Conservation (phyloP, 257 asterid species). For the Plectranthus barbatus region DNA sequence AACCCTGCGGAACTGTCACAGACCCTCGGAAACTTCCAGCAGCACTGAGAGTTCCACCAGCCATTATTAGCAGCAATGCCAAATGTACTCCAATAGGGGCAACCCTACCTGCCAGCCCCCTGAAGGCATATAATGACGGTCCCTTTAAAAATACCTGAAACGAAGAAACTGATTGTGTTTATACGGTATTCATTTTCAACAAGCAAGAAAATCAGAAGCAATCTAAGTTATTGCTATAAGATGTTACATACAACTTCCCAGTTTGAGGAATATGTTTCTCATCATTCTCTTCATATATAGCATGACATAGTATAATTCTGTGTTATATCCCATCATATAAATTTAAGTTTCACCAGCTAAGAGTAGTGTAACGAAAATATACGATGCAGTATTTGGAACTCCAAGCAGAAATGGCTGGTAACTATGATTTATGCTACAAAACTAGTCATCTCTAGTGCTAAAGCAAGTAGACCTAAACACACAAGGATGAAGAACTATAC, state of each 20-base stretch:
- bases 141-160: constrained; percentile 75
- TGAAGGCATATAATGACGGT: constrained; percentile 75
- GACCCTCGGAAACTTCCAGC: constrained; percentile 73
- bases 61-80: constrained; percentile 71
- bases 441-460: background rate
- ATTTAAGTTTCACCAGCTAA: background rate
- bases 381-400: background rate
- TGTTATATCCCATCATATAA: background rate
- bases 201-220: background rate
- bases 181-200: background rate
- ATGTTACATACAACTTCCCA: background rate
- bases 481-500: constrained; percentile 28
- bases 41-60: constrained; percentile 88
- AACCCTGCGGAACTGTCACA: constrained; percentile 80
- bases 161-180: background rate
- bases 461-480: background rate
- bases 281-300: background rate
- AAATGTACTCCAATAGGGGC: constrained; percentile 89
- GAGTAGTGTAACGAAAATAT: background rate
- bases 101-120: constrained; percentile 69
- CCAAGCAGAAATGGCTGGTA: too few species aligned
- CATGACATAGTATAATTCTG: background rate
- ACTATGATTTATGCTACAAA: background rate
- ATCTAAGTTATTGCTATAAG: background rate
- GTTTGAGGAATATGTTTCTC: background rate